Conservation (phyloP, 192 early-diverging fungal species). For the Geranomyces michiganensis region DNA sequence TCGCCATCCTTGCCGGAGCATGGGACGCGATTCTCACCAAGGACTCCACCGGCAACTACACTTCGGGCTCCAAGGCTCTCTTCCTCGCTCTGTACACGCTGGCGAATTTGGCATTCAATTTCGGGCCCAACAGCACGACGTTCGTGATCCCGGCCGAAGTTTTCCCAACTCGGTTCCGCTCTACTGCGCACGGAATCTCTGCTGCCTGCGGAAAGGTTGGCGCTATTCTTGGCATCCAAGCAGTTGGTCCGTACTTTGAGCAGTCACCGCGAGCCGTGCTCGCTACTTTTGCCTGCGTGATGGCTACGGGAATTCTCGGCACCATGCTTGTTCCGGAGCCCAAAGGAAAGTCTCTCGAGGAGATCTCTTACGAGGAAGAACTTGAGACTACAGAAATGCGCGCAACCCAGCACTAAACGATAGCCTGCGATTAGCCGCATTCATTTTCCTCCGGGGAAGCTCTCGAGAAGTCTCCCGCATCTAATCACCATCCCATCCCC, state of each 20-base stretch:
- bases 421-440: too few species aligned
- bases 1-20: conserved; percentile 51
- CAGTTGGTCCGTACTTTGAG: conserved; percentile 46
- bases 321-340: conserved; percentile 79
- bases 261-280: conserved; percentile 23
- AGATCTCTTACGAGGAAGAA: conserved; percentile 43
- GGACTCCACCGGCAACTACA: conserved; percentile 2
- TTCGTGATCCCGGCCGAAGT: conserved; percentile 76
- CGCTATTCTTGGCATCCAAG: conserved; percentile 65
- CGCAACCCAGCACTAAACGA: too few species aligned
- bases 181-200: conserved; percentile 79
- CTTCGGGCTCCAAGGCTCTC: conserved; percentile 20
- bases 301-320: conserved; percentile 65
- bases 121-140: conserved; percentile 92
- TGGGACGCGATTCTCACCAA: conserved; percentile 31
- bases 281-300: too few species aligned
- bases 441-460: too few species aligned
- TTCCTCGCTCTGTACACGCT: conserved; percentile 54
- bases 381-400: neutral
- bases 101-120: conserved; percentile 80
- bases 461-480: too few species aligned
- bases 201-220: conserved; percentile 78
- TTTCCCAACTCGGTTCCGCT: conserved; percentile 75
- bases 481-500: too few species aligned
- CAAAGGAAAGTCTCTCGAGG: conserved; percentile 75